These are phyloP conservation scores for Hysterangium stoloniferum DNA, from an alignment of 768 basidiomycete genomes.

Conservation along the genomic window DNA sequence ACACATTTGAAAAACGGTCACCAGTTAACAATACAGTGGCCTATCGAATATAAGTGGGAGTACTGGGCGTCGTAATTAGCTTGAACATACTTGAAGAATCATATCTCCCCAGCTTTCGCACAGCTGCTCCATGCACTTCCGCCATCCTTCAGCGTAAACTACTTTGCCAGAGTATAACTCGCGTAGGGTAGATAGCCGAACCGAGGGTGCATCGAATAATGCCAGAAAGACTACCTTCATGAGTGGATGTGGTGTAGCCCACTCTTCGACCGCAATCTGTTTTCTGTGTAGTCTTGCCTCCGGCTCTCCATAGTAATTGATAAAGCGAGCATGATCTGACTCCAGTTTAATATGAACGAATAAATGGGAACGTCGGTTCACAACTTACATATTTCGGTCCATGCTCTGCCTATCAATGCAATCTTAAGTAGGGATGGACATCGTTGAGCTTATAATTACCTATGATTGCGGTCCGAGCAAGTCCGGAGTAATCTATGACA, in stretches of 20 bases:
- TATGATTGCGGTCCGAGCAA: too few relatives aligned
- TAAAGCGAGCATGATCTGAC: background rate
- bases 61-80: background rate
- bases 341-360: too few relatives aligned
- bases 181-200: background rate
- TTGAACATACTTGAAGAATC: background rate
- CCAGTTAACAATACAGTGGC: background rate
- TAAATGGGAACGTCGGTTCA: background rate
- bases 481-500: background rate
- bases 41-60: background rate
- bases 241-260: background rate
- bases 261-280: background rate
- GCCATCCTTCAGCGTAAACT: background rate
- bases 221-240: background rate
- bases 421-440: background rate
- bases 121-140: constrained; percentile 1
- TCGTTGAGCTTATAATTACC: too few relatives aligned
- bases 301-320: background rate
- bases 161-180: constrained; percentile 1
- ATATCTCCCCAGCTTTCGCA: background rate
- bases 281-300: background rate
- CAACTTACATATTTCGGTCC: constrained; percentile 1
- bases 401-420: background rate
- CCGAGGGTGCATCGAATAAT: constrained; percentile 1
- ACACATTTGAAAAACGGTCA: background rate